Percentiles rank a stretch among this genome's conserved stretches.
Evolutionary conservation across 2,329 filamentous ascomycete species (phyloP).

Genomic region (Aureobasidium namibiae): DNA sequence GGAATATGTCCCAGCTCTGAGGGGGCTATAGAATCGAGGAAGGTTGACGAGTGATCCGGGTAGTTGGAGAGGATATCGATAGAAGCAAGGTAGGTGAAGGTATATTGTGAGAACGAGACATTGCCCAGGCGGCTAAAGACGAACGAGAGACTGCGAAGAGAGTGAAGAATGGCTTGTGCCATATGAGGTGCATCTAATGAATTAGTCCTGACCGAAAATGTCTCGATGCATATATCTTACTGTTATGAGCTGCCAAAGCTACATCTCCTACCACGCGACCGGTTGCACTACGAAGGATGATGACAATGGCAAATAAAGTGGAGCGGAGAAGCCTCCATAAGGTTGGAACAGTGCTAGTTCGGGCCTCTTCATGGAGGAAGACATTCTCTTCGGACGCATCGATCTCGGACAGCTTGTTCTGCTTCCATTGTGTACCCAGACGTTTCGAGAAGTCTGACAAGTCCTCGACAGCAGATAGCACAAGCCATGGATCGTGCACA

Average conservation of each 20-base stretch:
- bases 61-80: conserved; percentile 75
- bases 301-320: conserved; percentile 65
- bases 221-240: conserved; percentile 29
- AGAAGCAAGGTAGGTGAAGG: conserved; percentile 72
- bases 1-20: conserved; percentile 49
- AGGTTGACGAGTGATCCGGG: conserved; percentile 54
- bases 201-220: neutral
- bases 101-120: conserved; percentile 71
- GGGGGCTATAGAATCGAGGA: conserved; percentile 57
- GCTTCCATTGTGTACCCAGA: conserved; percentile 64
- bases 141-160: conserved; percentile 72
- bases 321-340: conserved; percentile 71
- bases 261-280: conserved; percentile 46
- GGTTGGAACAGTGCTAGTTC: conserved; percentile 57
- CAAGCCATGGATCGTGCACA: conserved; percentile 41
- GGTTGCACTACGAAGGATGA: conserved; percentile 65
- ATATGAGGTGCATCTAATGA: conserved; percentile 51
- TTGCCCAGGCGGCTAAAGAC: conserved; percentile 67
- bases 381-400: conserved; percentile 59
- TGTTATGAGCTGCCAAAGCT: conserved; percentile 18
- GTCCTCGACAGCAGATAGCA: conserved; percentile 51
- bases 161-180: conserved; percentile 63
- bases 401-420: conserved; percentile 63
- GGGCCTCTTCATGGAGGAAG: conserved; percentile 56
- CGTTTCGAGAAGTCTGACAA: conserved; percentile 59